Percentiles rank a stretch among this genome's conserved stretches.
These are phyloP conservation scores for Daldinia eschscholtzii DNA, from an alignment of 2,329 filamentous ascomycete species.

Conservation along the genomic window DNA sequence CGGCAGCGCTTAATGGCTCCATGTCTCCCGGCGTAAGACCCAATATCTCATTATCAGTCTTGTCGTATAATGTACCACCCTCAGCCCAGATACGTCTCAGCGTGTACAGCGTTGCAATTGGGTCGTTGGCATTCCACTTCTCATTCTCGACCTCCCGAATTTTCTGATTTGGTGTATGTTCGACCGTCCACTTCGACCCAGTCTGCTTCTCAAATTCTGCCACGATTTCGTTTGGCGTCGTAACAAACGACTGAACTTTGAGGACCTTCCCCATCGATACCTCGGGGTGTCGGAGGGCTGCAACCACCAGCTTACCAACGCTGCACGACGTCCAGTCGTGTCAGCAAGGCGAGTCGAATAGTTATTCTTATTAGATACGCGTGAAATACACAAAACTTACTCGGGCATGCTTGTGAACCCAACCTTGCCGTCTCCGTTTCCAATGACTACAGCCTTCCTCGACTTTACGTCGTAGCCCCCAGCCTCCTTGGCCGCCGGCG, in stretches of 20 bases:
- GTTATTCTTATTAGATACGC: neutral
- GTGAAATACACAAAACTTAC: constrained; percentile 60
- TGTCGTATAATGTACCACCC: constrained; percentile 77
- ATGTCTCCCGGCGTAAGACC: constrained; percentile 62
- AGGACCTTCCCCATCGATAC: constrained; percentile 67
- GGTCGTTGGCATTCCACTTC: constrained; percentile 66
- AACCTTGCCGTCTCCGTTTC: constrained; percentile 70
- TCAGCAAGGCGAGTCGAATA: constrained; percentile 17
- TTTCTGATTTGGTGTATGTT: constrained; percentile 64
- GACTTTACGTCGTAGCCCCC: constrained; percentile 71
- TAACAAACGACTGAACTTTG: constrained; percentile 78
- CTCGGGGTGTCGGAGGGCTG: constrained; percentile 69
- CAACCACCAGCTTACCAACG: constrained; percentile 75
- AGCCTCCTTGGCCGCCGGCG: constrained; percentile 55
- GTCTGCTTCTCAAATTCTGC: constrained; percentile 78
- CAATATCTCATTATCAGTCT: constrained; percentile 74
- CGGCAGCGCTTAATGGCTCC: constrained; percentile 65
- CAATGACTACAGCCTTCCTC: constrained; percentile 72
- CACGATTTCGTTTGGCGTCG: constrained; percentile 71
- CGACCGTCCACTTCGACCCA: constrained; percentile 66
- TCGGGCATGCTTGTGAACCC: constrained; percentile 79
- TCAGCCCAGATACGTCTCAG: constrained; percentile 79
- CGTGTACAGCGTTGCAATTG: constrained; percentile 68
- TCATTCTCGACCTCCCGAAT: constrained; percentile 69
- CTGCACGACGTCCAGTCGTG: constrained; percentile 52